Conservation (phyloP, 148 eudicot genomes). For the Chenopodium quinoa region DNA sequence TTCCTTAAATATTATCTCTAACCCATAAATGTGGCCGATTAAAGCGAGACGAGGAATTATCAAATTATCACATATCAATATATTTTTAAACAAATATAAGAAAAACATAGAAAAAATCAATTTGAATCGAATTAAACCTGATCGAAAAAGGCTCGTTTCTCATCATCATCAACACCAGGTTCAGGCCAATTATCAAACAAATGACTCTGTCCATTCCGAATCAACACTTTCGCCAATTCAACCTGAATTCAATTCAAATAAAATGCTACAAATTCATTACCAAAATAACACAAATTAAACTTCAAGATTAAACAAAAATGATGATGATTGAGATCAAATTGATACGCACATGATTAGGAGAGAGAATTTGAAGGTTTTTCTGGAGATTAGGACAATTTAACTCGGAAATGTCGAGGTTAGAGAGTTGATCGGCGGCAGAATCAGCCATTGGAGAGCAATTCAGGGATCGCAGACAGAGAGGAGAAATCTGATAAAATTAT, state of each 20-base stretch:
- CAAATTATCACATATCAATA: too few species aligned
- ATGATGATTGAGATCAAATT: neutral
- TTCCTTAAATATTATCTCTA: too few species aligned
- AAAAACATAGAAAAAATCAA: neutral
- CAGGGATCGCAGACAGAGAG: neutral
- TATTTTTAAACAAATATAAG: neutral
- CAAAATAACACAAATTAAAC: neutral
- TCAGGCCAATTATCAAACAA: constrained; percentile 74
- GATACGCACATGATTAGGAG: constrained; percentile 52
- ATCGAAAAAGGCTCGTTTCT: constrained; percentile 64
- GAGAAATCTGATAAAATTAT: neutral
- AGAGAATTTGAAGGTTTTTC: constrained; percentile 53
- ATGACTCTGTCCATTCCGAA: constrained; percentile 69
- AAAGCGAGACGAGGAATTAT: too few species aligned
- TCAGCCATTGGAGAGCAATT: constrained; percentile 37
- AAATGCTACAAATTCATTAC: neutral
- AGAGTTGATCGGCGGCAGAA: constrained; percentile 34
- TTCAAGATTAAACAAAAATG: neutral
- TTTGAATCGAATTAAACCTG: constrained; percentile 43
- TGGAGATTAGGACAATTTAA: constrained; percentile 47
- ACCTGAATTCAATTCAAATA: constrained; percentile 35
- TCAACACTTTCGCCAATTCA: constrained; percentile 66
- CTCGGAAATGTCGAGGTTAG: constrained; percentile 40
- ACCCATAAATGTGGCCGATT: too few species aligned
- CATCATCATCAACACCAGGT: constrained; percentile 74